Conservation (phyloP, 345 rosid genomes). For the Dimocarpus longan region DNA sequence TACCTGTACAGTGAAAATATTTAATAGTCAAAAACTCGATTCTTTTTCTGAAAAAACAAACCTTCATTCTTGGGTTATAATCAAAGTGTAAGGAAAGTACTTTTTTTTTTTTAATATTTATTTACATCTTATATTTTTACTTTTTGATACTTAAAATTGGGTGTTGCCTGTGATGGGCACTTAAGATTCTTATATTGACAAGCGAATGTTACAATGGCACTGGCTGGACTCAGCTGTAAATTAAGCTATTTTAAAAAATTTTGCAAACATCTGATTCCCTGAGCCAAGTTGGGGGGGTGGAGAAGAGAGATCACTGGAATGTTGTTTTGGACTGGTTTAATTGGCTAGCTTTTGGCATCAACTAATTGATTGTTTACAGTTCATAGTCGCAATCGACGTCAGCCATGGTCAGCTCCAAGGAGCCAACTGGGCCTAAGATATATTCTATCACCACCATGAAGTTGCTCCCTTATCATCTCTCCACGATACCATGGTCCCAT, state of each 20-base stretch:
- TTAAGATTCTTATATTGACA: constrained; percentile 21
- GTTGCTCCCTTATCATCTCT: no score
- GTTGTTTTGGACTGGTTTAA: not conserved
- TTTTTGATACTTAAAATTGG: not conserved
- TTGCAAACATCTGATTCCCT: constrained; percentile 32
- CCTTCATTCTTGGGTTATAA: not conserved
- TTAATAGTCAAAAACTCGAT: no score
- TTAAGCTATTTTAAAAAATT: not conserved
- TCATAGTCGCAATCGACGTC: no score
- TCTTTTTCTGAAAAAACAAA: no score
- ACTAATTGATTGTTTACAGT: not conserved
- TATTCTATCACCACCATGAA: no score
- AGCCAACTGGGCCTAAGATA: no score
- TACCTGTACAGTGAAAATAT: no score
- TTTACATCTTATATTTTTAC: no score
- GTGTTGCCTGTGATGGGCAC: not conserved
- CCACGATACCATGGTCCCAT: no score
- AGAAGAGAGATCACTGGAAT: not conserved
- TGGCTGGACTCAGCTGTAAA: constrained; percentile 25
- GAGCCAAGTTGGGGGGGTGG: constrained; percentile 14
- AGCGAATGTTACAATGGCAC: not conserved
- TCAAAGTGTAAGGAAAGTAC: not conserved
- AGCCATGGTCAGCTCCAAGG: no score
- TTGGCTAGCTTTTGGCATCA: not conserved
- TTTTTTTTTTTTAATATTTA: no score